These are phyloP conservation scores for Thelonectria discophora DNA, from an alignment of 2,329 filamentous ascomycete species.

Conservation along the genomic window DNA sequence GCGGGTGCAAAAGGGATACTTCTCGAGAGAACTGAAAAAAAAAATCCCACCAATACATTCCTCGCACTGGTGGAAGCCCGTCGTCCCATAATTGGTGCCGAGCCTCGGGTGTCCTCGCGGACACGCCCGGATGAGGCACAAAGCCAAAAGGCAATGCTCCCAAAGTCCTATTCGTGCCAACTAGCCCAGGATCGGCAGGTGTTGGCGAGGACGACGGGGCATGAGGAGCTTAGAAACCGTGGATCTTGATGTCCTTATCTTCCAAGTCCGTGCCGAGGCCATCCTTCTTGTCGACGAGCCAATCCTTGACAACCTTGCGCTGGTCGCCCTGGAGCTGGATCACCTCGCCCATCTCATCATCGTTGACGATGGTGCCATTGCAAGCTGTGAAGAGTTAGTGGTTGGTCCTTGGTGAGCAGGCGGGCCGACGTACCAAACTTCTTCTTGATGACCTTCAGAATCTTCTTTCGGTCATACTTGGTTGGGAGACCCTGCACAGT, in stretches of 20 bases:
- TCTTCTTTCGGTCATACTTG: conserved; percentile 99
- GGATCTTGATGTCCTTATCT: conserved; percentile 95
- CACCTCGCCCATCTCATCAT: conserved; percentile 98
- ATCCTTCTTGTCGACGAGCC: conserved; percentile 94
- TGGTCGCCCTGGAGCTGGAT: conserved; percentile 99
- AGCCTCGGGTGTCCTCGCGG: conserved; percentile 43
- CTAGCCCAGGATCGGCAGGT: conserved; percentile 42
- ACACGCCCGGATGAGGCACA: conserved; percentile 44
- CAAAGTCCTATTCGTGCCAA: conserved; percentile 46
- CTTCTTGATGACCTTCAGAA: conserved; percentile 99
- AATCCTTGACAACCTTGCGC: conserved; percentile 98
- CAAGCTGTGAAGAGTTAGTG: conserved; percentile 68
- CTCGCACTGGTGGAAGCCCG: conserved; percentile 45
- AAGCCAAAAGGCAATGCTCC: conserved; percentile 44
- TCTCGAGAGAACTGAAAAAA: conserved; percentile 36
- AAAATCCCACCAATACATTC: conserved; percentile 34
- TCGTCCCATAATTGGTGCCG: conserved; percentile 46
- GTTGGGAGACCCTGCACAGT: conserved; percentile 98
- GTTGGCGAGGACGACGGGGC: conserved; percentile 52
- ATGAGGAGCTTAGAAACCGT: conserved; percentile 58
- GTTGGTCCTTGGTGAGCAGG: neutral
- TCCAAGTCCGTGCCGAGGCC: conserved; percentile 81
- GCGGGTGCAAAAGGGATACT: conserved; percentile 38
- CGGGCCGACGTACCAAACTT: conserved; percentile 78
- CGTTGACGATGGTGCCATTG: conserved; percentile 99